These are phyloP conservation scores for Pelargonium citronellum DNA, from an alignment of 441 rosid species.

Conservation along the genomic window DNA sequence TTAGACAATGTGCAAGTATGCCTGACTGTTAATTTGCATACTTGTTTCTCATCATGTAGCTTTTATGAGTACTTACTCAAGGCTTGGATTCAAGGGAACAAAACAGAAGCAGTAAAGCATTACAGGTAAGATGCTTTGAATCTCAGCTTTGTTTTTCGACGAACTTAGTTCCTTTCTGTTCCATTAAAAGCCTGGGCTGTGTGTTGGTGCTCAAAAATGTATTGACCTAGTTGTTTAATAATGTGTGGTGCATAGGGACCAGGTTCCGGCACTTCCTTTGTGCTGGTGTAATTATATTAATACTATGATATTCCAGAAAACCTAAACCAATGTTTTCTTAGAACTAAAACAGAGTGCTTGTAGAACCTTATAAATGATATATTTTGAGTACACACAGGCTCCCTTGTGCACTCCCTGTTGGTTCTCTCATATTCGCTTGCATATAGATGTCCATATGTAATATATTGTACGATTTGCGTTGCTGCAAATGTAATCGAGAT, in stretches of 20 bases:
- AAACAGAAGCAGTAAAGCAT: slow-evolving; percentile 6
- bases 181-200: not conserved
- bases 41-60: slow-evolving; percentile 2
- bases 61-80: slow-evolving; percentile 2
- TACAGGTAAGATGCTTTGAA: slow-evolving; percentile 1
- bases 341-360: not conserved
- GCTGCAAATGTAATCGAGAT: not conserved
- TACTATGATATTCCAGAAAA: not conserved
- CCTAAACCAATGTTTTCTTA: not conserved
- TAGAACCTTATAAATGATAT: too few relatives aligned
- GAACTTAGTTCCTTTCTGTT: not conserved
- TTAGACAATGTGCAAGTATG: not conserved
- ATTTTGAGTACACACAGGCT: not conserved
- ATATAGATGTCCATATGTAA: not conserved
- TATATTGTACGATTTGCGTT: too few relatives aligned
- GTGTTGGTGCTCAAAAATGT: not conserved
- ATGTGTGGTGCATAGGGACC: not conserved
- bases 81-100: slow-evolving; percentile 2
- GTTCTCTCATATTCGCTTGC: not conserved
- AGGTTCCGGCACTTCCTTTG: not conserved
- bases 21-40: not conserved
- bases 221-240: not conserved
- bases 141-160: not conserved
- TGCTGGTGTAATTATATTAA: not conserved
- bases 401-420: not conserved